Base-by-base conservation (phyloP, 2,329 filamentous ascomycete genomes). In the Monascus ruber region DNA sequence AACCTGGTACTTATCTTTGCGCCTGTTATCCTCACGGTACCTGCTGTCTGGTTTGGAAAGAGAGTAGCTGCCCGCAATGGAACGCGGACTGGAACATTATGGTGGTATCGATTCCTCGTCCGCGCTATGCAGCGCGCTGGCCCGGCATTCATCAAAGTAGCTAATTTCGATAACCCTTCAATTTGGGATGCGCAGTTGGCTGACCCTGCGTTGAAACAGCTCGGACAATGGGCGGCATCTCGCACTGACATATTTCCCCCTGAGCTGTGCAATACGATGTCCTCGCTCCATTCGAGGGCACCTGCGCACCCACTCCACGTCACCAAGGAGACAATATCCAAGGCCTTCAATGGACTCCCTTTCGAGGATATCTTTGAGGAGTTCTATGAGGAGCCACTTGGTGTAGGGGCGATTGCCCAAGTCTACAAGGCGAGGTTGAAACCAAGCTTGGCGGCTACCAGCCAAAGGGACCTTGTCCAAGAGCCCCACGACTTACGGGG, bases 141-240 rank as follows among this genome's bases (percentile, higher is more conserved):
- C 0, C 88, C 91, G 34, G 87, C 91, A 0, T 98, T 98, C 56
- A 98, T 98, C 66, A 98, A 98, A 75, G 83, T 85, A 64, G 27
- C 45, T 33, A 25, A 24, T 33, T 25, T 29, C 29, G 32, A 31
- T 25, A 6, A 17, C n/a, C 34, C 32, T 26, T 32, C 10, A 7
- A 26, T 5, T 37, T 24, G n/a, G 36, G 25, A 31, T 25, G 24
- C 17, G 17, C 17, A 37, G n/a, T 24, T 26, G 17, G 17, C 9
- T 24, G 24, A 26, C 8, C 10, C 10, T 5, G n/a, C 9, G 28
- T 31, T 9, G 17, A 4, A 36, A 41, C 51, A 88, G 79, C 77
- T 98, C 39, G 91, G 91, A 10, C 91, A 98, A 79, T 98, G 91
- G 91, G 91, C 91, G 11, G 91, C 91, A 3, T 96, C 91, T 4